Percentiles rank a stretch among this genome's conserved stretches.
Evolutionary conservation across 345 rosid species (phyloP).

Genomic region (Aurinia saxatilis): DNA sequence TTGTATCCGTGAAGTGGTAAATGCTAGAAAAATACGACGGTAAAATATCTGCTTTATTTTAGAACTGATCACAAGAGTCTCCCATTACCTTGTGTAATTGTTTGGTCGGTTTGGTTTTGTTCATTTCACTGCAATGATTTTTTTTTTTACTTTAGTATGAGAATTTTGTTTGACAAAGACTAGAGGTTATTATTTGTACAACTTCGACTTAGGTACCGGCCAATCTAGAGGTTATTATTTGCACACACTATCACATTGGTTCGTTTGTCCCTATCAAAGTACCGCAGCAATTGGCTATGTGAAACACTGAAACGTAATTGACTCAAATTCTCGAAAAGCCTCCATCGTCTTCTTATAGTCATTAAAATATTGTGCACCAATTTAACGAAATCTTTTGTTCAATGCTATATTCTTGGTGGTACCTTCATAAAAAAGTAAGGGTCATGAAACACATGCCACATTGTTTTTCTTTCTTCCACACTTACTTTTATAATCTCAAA

Average conservation of each 20-base stretch:
- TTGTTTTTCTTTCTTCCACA: not conserved
- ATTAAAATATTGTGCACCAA: slow-evolving; percentile 15
- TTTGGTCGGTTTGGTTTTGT: too few relatives aligned
- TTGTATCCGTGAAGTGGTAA: too few relatives aligned
- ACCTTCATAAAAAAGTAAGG: not conserved
- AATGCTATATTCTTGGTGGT: not conserved
- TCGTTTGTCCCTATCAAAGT: not conserved
- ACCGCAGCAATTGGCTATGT: not conserved
- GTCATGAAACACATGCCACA: slow-evolving; percentile 18
- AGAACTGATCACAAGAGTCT: too few relatives aligned
- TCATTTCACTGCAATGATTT: too few relatives aligned
- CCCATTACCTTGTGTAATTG: too few relatives aligned
- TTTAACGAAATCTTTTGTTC: not conserved
- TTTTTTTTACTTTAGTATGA: too few relatives aligned
- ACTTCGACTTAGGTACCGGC: not conserved
- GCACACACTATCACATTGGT: not conserved
- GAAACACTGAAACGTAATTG: slow-evolving; percentile 7
- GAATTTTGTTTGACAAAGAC: not conserved
- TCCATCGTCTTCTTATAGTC: slow-evolving; percentile 4
- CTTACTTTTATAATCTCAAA: not conserved
- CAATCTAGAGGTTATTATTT: too few relatives aligned
- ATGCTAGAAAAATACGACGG: too few relatives aligned
- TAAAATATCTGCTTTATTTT: too few relatives aligned
- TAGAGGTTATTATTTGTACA: too few relatives aligned
- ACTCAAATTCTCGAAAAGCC: not conserved